Evolutionary conservation across 2,329 filamentous ascomycete species (phyloP), one percentile per base, ranked within the genome.

Genomic region (Colletotrichum cordylinicola): DNA sequence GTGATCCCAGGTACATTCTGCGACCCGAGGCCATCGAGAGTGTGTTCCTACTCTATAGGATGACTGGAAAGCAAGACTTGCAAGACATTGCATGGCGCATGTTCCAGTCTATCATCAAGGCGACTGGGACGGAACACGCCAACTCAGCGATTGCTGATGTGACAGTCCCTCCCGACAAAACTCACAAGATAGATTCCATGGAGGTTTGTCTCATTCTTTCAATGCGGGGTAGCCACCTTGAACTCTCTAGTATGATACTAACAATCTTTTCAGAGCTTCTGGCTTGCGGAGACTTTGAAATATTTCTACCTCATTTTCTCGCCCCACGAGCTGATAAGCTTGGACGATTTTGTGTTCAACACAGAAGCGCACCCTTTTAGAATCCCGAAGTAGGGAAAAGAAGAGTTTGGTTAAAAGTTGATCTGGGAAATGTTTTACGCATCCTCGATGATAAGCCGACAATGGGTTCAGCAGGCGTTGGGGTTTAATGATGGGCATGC

Each of bases 301-400:
- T 95, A 95, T 78, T 94, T 94, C 72, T 95, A 93, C 78, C 82
- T 95, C 66, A 89, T 95, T 33, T 95, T 95, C 79, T 91, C 90
- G 27, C 89, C 93, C 18, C 90, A 92, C 1, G 87, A 90, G n/a
- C 79, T 92, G 35, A 86, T 94, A 55, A 93, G 88, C 80, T 82
- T 95, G 80, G 93, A 95, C 82, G 89, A 94, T 10, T 95, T 88
- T 82, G 92, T 95, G 52, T 82, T 92, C 37, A 90, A 90, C 71
- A 90, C 89, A 0, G 89, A 90, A 79, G 89, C 87, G 3, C 88
- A 90, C 78, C 88, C 88, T 1, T 81, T 87, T 29, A 80, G 76
- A 61, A 78, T 69, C 8, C 71, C 74, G 2, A 70, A 70, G 18
- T 65, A 48, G 9, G 18, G 18, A 9, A 12, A 48, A 48, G 9